Conservation (phyloP, 208 protist species). For the Leishmania guyanensis region DNA sequence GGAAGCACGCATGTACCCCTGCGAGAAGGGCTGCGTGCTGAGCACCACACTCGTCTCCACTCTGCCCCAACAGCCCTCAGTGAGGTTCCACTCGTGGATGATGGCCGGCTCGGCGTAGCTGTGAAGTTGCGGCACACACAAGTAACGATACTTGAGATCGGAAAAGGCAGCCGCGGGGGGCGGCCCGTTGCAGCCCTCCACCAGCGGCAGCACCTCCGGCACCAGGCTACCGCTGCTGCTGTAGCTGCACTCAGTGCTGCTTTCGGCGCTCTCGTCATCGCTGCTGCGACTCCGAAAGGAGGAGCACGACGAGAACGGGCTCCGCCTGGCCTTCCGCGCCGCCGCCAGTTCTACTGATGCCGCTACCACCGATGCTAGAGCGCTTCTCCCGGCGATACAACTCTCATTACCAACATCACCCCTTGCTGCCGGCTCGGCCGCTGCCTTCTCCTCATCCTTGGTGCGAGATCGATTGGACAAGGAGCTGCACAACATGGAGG, state of each 20-base stretch:
- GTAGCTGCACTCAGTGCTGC: slow-evolving; percentile 33
- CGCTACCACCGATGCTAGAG: neutral
- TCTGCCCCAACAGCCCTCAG: slow-evolving; percentile 58
- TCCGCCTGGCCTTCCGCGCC: slow-evolving; percentile 1
- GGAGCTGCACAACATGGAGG: slow-evolving; percentile 20
- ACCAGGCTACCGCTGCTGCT: slow-evolving; percentile 30
- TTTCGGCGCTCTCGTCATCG: slow-evolving; percentile 26
- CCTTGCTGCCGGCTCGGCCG: neutral
- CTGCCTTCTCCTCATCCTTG: neutral
- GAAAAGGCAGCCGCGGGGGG: slow-evolving; percentile 51
- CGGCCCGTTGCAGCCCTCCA: slow-evolving; percentile 45
- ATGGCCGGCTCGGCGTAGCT: slow-evolving; percentile 57
- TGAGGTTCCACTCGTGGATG: slow-evolving; percentile 78
- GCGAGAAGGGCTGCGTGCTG: slow-evolving; percentile 61
- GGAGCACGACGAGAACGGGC: slow-evolving; percentile 29
- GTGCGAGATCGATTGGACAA: slow-evolving; percentile 15
- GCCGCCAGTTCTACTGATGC: neutral
- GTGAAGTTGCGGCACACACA: slow-evolving; percentile 35
- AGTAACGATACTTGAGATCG: slow-evolving; percentile 55
- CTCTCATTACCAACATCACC: neutral
- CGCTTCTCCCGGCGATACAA: neutral
- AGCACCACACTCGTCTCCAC: slow-evolving; percentile 70
- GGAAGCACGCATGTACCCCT: slow-evolving; percentile 85
- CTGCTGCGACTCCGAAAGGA: slow-evolving; percentile 30
- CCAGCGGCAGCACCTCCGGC: slow-evolving; percentile 46